Base-by-base conservation (phyloP, 805 yeast species). In the Alloascoidea hylecoeti region DNA sequence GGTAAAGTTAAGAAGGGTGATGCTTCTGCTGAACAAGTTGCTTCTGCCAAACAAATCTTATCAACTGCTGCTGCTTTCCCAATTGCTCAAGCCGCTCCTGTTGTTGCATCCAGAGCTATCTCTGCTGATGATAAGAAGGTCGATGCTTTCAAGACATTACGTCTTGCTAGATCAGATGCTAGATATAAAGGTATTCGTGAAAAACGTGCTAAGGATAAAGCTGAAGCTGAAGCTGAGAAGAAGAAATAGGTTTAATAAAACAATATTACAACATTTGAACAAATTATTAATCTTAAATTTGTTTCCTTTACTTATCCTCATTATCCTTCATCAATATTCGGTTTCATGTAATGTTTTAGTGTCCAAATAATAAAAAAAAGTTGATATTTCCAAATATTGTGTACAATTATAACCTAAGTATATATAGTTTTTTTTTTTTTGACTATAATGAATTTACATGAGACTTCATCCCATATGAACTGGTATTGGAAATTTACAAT, bases 171-270 rank as follows among this genome's bases (percentile, higher is more conserved):
- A 77, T 75, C 83, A 54, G 81, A 79, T 55, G 78, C 81, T 76
- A 82, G 68, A 69, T 78, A 71, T 78, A 69, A 64, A 66, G 94
- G 94, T 76, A 70, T 73, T 70, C 79, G 84, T 74, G 92, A 75
- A 62, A 82, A 81, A 83, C 77, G 89, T 72, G 85, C 85, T 57
- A 75, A 61, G 62, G 92, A 81, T 51, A 70, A 70, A 68, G 92
- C 92, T 64, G 92, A 78, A 69, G 92, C 92, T 64, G 94, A 81
- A 72, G 88, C 86, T 70, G 92, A 81, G 58, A 81, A 81, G 83
- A 81, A 81, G 81, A 80, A 80, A 75, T 78, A 77, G 72, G 54
- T 51, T 39, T 35, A 36, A 34, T 38, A 37, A 37, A n/a, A n/a
- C n/a, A n/a, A n/a, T n/a, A n/a, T n/a, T n/a, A n/a, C n/a, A n/a